Percentiles rank a stretch among this genome's conserved stretches.
Evolutionary conservation across 768 basidiomycete genomes (phyloP).

Genomic region (Suillus hirtellus): DNA sequence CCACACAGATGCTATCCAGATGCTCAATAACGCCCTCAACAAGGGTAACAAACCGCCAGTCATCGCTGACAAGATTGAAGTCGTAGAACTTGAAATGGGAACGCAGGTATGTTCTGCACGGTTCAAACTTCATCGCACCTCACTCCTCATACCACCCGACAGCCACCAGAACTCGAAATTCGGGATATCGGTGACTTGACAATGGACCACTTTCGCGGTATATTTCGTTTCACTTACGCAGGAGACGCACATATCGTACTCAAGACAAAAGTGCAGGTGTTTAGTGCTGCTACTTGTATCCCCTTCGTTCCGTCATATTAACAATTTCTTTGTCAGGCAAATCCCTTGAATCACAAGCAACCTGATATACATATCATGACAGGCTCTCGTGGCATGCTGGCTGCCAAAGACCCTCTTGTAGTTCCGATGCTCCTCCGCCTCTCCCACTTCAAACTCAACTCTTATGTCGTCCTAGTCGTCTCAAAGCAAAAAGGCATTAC

Average conservation of each 20-base stretch:
- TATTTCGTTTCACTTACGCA: slow-evolving; percentile 91
- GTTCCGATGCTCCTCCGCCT: slow-evolving; percentile 98
- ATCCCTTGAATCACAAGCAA: slow-evolving; percentile 91
- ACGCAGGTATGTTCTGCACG: slow-evolving; percentile 67
- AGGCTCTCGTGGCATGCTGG: slow-evolving; percentile 84
- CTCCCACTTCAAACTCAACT: slow-evolving; percentile 90
- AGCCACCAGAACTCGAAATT: slow-evolving; percentile 97
- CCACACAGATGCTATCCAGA: slow-evolving; percentile 92
- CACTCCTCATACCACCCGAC: slow-evolving; percentile 14
- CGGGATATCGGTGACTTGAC: slow-evolving; percentile 98
- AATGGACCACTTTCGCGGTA: slow-evolving; percentile 93
- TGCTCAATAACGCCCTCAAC: slow-evolving; percentile 96
- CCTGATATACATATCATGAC: slow-evolving; percentile 87
- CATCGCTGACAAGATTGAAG: slow-evolving; percentile 96
- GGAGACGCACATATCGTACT: slow-evolving; percentile 89
- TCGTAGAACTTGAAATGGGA: slow-evolving; percentile 99
- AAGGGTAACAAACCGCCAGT: slow-evolving; percentile 97
- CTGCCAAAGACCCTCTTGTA: slow-evolving; percentile 91
- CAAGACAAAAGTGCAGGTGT: slow-evolving; percentile 91
- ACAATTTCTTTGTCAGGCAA: slow-evolving; percentile 58
- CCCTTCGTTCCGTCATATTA: slow-evolving; percentile 6
- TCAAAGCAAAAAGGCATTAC: slow-evolving; percentile 98
- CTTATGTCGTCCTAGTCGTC: slow-evolving; percentile 96
- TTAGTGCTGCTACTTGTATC: slow-evolving; percentile 18
- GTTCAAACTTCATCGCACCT: not conserved